A percentile compares a stretch with the other conserved stretches of the same genome.
phyloP scores from a whole-genome alignment of 2,329 filamentous ascomycete species.

The Pseudocercospora macadamiae region DNA sequence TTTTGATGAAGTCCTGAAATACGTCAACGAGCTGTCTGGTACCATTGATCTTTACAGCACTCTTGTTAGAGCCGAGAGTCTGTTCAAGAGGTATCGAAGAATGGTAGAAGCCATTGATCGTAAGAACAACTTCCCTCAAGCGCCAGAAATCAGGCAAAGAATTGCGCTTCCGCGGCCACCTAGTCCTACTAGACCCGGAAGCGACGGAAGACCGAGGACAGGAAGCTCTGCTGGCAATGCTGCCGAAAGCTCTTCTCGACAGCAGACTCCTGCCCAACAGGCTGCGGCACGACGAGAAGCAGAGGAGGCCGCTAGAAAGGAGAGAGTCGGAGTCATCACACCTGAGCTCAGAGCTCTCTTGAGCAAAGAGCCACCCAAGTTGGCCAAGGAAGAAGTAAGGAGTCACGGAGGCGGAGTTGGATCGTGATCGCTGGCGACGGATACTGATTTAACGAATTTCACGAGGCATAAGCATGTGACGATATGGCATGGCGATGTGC shows the following conservation, averaged over 20 bases:
- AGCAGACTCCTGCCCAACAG: constrained; percentile 22
- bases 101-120: constrained; percentile 91
- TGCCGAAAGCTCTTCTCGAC: constrained; percentile 7
- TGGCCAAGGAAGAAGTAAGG: constrained; percentile 51
- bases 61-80: constrained; percentile 80
- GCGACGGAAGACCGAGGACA: constrained; percentile 25
- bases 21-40: constrained; percentile 93
- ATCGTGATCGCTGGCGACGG: background rate
- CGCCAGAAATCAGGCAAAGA: constrained; percentile 53
- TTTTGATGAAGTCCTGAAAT: constrained; percentile 97
- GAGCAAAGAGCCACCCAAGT: constrained; percentile 60
- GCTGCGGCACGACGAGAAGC: constrained; percentile 43
- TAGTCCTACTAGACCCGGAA: constrained; percentile 24
- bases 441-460: background rate
- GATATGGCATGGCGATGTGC: background rate
- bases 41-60: constrained; percentile 90
- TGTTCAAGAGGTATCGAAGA: constrained; percentile 86
- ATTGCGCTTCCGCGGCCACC: constrained; percentile 41
- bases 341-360: constrained; percentile 64
- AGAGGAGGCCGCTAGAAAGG: constrained; percentile 29
- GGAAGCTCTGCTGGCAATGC: constrained; percentile 10
- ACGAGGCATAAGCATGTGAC: background rate
- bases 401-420: constrained; percentile 2
- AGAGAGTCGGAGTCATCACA: constrained; percentile 50
- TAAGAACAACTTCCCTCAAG: constrained; percentile 77